Percentiles rank a stretch among this genome's conserved stretches.
Evolutionary conservation across 2,329 filamentous ascomycete genomes (phyloP).

Genomic region (Dactylellina haptotyla): DNA sequence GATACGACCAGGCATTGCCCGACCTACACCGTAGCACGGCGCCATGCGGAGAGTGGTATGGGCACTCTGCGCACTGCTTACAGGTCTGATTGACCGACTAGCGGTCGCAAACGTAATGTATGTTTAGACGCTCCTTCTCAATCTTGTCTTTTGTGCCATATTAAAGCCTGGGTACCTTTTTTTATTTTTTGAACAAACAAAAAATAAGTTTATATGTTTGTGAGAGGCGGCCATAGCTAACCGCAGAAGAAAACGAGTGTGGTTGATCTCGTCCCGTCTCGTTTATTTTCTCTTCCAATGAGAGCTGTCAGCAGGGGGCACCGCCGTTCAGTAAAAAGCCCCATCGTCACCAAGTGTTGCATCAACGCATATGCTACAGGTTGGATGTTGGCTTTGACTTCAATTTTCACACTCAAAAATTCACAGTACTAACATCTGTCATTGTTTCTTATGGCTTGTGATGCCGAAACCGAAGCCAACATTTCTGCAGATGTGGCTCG

Average conservation of each 20-base stretch:
- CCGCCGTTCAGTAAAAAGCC: background rate
- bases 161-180: constrained; percentile 12
- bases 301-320: constrained; percentile 20
- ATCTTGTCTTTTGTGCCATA: constrained; percentile 26
- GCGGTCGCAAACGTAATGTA: constrained; percentile 1
- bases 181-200: background rate
- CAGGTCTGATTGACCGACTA: constrained; percentile 1
- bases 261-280: constrained; percentile 36
- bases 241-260: background rate
- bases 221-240: background rate
- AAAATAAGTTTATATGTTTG: too few species aligned
- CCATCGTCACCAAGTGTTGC: background rate
- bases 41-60: constrained; percentile 16
- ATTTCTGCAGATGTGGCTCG: constrained; percentile 18
- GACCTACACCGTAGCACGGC: constrained; percentile 23
- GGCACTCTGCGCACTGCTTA: constrained; percentile 1
- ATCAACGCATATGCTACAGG: constrained; percentile 6
- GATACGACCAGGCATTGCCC: constrained; percentile 27
- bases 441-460: constrained; percentile 7
- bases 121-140: constrained; percentile 30
- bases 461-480: constrained; percentile 22
- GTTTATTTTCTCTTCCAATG: constrained; percentile 33
- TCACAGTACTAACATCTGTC: background rate
- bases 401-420: background rate
- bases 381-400: background rate